Conservation (phyloP, 2,329 filamentous ascomycete genomes). For the Aquanectria penicillioides region DNA sequence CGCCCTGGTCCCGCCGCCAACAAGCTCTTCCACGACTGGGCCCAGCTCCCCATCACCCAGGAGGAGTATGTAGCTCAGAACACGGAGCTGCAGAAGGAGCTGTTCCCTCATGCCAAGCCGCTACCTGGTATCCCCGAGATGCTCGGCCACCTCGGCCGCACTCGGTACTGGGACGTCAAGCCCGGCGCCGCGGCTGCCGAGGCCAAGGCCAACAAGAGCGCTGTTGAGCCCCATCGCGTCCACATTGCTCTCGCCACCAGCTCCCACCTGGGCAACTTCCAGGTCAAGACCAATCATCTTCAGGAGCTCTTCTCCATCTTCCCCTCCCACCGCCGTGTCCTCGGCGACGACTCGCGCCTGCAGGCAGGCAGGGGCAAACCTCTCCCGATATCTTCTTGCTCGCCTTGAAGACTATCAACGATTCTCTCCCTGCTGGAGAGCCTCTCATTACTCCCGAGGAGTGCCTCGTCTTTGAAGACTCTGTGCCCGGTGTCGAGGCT, state of each 20-base stretch:
- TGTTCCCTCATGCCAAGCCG: slow-evolving; percentile 80
- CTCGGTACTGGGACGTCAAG: slow-evolving; percentile 59
- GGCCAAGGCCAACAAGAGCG: slow-evolving; percentile 27
- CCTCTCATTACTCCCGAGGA: slow-evolving; percentile 79
- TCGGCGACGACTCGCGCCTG: slow-evolving; percentile 88
- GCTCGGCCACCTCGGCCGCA: slow-evolving; percentile 67
- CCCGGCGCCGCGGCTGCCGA: slow-evolving; percentile 37
- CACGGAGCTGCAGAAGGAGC: slow-evolving; percentile 70
- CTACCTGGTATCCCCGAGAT: slow-evolving; percentile 81
- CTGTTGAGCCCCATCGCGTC: slow-evolving; percentile 55
- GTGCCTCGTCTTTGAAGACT: slow-evolving; percentile 96
- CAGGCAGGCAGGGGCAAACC: slow-evolving; percentile 87
- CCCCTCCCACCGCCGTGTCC: slow-evolving; percentile 73
- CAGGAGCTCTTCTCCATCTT: slow-evolving; percentile 72
- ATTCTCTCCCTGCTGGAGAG: slow-evolving; percentile 70
- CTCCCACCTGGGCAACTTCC: slow-evolving; percentile 76
- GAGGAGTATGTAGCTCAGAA: slow-evolving; percentile 73
- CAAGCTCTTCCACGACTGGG: slow-evolving; percentile 77
- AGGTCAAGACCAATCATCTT: slow-evolving; percentile 77
- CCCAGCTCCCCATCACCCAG: slow-evolving; percentile 79
- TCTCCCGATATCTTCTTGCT: slow-evolving; percentile 94
- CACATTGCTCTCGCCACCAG: slow-evolving; percentile 90
- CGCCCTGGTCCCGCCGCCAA: slow-evolving; percentile 64
- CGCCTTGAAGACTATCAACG: slow-evolving; percentile 86
- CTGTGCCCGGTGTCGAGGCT: slow-evolving; percentile 90